phyloP scores from a whole-genome alignment of 192 early-diverging fungal genomes.

The Coemansia sp. region DNA sequence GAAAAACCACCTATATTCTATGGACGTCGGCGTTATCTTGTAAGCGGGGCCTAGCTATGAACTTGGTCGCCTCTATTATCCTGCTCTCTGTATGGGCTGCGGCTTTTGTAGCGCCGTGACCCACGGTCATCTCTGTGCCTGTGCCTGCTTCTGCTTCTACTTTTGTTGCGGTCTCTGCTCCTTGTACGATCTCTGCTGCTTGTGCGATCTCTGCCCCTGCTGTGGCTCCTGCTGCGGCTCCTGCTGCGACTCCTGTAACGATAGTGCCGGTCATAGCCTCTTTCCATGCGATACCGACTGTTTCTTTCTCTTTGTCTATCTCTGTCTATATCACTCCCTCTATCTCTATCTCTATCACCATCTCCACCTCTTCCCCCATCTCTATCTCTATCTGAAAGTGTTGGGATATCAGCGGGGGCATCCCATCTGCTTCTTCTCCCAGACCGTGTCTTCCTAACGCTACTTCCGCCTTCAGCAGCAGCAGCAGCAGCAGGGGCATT shows the following conservation, averaged over 20 bases:
- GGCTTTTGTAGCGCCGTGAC: neutral
- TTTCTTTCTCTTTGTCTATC: too few species aligned
- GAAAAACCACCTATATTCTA: too few species aligned
- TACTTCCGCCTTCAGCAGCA: too few species aligned
- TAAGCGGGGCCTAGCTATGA: too few species aligned
- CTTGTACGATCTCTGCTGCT: neutral
- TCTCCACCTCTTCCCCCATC: too few species aligned
- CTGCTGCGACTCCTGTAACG: neutral
- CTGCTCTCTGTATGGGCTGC: too few species aligned
- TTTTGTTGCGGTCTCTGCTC: neutral
- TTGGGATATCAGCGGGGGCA: neutral
- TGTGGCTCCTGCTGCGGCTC: neutral
- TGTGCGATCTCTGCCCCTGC: slow-evolving; percentile 1
- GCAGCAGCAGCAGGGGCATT: too few species aligned
- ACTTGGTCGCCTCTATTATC: too few species aligned
- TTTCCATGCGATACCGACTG: too few species aligned
- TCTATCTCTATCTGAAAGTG: neutral
- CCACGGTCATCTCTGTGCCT: neutral
- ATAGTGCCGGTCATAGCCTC: neutral
- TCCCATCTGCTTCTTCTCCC: slow-evolving; percentile 36
- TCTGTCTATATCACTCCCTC: too few species aligned
- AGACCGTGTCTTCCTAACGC: neutral
- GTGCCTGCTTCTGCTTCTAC: slow-evolving; percentile 1
- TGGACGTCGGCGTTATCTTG: too few species aligned
- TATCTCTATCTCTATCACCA: too few species aligned